These are phyloP conservation scores for Kazachstania martiniae DNA, from an alignment of 805 yeast genomes.

Conservation along the genomic window DNA sequence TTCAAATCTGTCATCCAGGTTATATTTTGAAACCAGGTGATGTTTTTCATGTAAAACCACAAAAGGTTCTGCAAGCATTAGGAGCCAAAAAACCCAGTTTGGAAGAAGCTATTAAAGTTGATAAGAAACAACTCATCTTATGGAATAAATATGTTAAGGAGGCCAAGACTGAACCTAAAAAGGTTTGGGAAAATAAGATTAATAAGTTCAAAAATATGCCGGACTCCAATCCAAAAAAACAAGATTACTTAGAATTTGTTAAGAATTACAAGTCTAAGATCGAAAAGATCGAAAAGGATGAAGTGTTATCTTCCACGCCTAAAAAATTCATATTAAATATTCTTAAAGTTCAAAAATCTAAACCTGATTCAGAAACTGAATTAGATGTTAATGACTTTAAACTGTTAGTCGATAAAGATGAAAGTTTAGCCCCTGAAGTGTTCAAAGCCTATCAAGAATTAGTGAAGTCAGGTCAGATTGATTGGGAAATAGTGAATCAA, in stretches of 20 bases:
- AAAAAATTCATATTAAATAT: conserved; percentile 37
- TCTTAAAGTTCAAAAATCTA: conserved; percentile 22
- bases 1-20: conserved; percentile 65
- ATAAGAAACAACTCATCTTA: conserved; percentile 55
- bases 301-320: conserved; percentile 31
- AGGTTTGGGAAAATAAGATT: conserved; percentile 20
- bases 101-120: conserved; percentile 55
- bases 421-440: conserved; percentile 13
- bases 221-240: conserved; percentile 19
- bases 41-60: conserved; percentile 75
- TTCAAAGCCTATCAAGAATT: conserved; percentile 18
- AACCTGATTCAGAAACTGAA: conserved; percentile 7
- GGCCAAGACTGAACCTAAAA: conserved; percentile 38
- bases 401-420: conserved; percentile 27
- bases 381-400: conserved; percentile 27
- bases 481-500: conserved; percentile 5
- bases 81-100: conserved; percentile 78
- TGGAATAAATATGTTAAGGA: conserved; percentile 66
- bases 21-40: conserved; percentile 77
- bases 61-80: conserved; percentile 70
- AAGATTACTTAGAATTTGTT: conserved; percentile 14
- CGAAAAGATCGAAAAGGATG: conserved; percentile 15
- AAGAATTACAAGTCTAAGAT: conserved; percentile 16
- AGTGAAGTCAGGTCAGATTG: conserved; percentile 13
- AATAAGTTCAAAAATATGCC: conserved; percentile 14